These are phyloP conservation scores for Dovyalis caffra DNA, from an alignment of 345 rosid species.

Conservation along the genomic window DNA sequence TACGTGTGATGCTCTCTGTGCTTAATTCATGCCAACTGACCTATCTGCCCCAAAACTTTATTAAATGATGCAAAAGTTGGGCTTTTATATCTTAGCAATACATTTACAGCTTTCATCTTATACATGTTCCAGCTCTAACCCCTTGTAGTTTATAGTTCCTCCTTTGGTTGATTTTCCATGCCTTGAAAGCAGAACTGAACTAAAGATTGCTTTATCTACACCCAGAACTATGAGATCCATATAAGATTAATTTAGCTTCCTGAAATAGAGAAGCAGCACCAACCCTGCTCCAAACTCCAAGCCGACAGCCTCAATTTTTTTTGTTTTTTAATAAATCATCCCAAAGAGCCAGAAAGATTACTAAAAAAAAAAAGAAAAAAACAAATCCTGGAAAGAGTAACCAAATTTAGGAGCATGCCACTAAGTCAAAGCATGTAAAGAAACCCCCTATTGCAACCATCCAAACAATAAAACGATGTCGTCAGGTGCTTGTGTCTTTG, in stretches of 20 bases:
- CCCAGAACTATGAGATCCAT: not conserved
- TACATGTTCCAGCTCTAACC: not conserved
- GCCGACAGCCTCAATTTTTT: not conserved
- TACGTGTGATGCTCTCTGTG: slow-evolving; percentile 32
- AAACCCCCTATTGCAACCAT: not conserved
- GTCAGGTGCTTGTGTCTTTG: not conserved
- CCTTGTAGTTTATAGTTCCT: not conserved
- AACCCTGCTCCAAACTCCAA: not conserved
- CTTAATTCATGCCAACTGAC: not conserved
- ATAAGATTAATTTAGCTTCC: not conserved
- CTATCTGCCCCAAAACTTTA: no score
- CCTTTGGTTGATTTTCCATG: not conserved
- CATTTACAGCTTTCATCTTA: not conserved
- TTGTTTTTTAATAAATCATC: not conserved
- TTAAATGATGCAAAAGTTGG: not conserved
- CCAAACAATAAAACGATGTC: not conserved
- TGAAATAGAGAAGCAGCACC: not conserved
- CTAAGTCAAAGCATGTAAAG: not conserved
- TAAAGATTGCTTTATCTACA: not conserved
- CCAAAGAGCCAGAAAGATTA: not conserved
- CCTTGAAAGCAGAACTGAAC: not conserved
- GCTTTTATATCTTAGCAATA: not conserved
- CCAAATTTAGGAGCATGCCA: not conserved
- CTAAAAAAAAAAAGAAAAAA: no score
- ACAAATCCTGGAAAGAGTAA: not conserved